Evolutionary conservation across 179 eudicot genomes (phyloP).

Genomic region (Dionaea muscipula): DNA sequence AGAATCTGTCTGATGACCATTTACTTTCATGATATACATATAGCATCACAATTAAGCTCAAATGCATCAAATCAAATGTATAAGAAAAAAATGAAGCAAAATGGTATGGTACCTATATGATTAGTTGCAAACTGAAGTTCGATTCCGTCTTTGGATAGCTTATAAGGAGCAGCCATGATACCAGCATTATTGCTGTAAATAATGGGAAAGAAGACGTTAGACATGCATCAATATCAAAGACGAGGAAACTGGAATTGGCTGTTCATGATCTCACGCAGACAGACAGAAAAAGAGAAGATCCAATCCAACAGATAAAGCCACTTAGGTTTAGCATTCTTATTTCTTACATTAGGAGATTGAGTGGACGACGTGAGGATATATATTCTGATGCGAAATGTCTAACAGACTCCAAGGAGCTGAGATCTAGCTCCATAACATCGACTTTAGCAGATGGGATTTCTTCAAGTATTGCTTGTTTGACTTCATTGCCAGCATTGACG

Average conservation of each 20-base stretch:
- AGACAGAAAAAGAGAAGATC: no score
- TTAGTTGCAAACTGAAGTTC: slow-evolving; percentile 87
- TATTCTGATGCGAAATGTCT: slow-evolving; percentile 50
- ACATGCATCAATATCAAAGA: no score
- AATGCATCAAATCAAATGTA: no score
- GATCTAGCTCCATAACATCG: slow-evolving; percentile 65
- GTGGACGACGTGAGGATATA: slow-evolving; percentile 46
- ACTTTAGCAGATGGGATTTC: slow-evolving; percentile 55
- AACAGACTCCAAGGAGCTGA: slow-evolving; percentile 68
- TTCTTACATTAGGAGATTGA: slow-evolving; percentile 81
- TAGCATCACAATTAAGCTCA: no score
- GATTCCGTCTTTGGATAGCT: slow-evolving; percentile 55
- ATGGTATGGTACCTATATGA: slow-evolving; percentile 79
- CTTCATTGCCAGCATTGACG: slow-evolving; percentile 46
- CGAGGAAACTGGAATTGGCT: no score
- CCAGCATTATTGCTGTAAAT: slow-evolving; percentile 98
- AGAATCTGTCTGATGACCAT: no score
- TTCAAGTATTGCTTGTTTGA: slow-evolving; percentile 36
- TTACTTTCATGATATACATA: no score
- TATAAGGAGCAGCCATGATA: slow-evolving; percentile 46
- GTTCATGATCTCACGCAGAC: no score
- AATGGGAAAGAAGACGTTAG: no score
- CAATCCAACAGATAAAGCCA: no score
- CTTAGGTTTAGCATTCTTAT: background rate
- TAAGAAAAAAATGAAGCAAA: no score